phyloP scores from a whole-genome alignment of 2,329 filamentous ascomycete species.

The Fusarium sublunatum region DNA sequence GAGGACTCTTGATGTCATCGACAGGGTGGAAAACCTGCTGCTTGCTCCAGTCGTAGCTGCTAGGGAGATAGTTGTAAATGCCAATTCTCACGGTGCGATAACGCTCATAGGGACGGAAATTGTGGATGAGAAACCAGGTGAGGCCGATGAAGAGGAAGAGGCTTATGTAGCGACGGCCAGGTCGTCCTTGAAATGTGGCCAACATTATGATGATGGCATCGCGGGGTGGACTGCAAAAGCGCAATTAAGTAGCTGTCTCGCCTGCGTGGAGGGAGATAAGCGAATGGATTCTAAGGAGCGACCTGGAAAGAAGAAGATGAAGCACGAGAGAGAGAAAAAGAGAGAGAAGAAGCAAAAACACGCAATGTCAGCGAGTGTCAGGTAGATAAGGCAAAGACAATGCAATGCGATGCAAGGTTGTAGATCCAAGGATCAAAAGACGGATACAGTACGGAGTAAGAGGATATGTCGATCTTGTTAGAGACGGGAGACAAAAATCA shows the following conservation, averaged over 20 bases:
- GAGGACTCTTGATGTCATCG: constrained; percentile 48
- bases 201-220: constrained; percentile 46
- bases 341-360: constrained; percentile 5
- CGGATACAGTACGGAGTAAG: not conserved
- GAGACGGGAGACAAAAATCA: constrained; percentile 23
- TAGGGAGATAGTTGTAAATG: constrained; percentile 49
- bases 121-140: constrained; percentile 45
- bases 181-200: constrained; percentile 48
- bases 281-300: constrained; percentile 13
- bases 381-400: not conserved
- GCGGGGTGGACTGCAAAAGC: constrained; percentile 9
- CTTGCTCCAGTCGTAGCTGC: constrained; percentile 55
- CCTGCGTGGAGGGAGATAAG: constrained; percentile 2
- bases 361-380: not conserved
- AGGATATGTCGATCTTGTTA: constrained; percentile 5
- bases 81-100: constrained; percentile 37
- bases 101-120: constrained; percentile 39
- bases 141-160: constrained; percentile 47
- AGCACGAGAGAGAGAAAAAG: constrained; percentile 7
- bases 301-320: constrained; percentile 12
- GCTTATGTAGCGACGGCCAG: constrained; percentile 49
- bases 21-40: constrained; percentile 50
- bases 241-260: constrained; percentile 10
- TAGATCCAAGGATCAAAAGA: not conserved
- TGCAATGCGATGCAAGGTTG: not conserved